A percentile compares a stretch with the other conserved stretches of the same genome.
Evolutionary conservation across 306 rosid genomes (phyloP).

Genomic region (Lagenaria siceraria): DNA sequence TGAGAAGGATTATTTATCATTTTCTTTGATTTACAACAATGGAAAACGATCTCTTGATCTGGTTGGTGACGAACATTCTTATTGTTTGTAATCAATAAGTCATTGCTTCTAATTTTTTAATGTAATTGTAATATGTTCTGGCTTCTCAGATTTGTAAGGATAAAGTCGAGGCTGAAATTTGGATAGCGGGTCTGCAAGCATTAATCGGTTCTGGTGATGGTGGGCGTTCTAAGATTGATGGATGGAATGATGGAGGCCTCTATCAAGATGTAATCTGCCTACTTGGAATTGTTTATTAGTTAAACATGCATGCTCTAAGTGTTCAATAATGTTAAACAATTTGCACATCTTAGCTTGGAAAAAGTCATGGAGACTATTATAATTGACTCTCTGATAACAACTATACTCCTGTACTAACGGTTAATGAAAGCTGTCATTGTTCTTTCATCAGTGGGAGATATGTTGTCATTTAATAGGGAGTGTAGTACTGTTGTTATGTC

Average conservation of each 20-base stretch:
- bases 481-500: constrained; percentile 18
- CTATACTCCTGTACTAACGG: background rate
- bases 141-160: constrained; percentile 81
- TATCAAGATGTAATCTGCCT: constrained; percentile 59
- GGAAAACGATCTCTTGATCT: constrained; percentile 41
- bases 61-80: constrained; percentile 25
- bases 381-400: background rate
- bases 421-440: background rate
- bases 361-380: background rate
- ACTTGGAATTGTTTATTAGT: constrained; percentile 9
- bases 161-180: constrained; percentile 93
- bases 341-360: background rate
- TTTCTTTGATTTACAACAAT: constrained; percentile 16
- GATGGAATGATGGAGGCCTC: constrained; percentile 91
- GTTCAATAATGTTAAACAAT: background rate
- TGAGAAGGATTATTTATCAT: constrained; percentile 20
- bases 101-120: background rate
- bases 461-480: background rate
- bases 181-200: constrained; percentile 87
- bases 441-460: background rate
- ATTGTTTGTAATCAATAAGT: constrained; percentile 8
- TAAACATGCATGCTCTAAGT: background rate
- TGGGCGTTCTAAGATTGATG: constrained; percentile 95
- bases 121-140: constrained; percentile 7
- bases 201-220: constrained; percentile 68